These are phyloP conservation scores for Globisporangium polare DNA, from an alignment of 352 stramenopile genomes.

Conservation along the genomic window DNA sequence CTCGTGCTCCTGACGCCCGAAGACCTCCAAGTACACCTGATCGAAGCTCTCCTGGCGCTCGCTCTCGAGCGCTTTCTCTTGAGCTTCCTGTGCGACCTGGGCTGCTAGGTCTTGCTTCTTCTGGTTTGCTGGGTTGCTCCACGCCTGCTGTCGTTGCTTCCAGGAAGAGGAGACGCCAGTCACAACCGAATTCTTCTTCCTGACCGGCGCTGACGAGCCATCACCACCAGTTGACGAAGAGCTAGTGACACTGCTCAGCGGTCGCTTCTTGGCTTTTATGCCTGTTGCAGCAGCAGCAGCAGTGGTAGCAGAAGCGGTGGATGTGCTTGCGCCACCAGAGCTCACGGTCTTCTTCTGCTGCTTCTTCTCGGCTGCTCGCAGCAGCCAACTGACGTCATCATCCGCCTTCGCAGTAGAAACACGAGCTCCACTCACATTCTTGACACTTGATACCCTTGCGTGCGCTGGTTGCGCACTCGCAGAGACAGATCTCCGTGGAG, in stretches of 20 bases:
- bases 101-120: background rate
- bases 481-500: conserved; percentile 2
- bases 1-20: conserved; percentile 26
- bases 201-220: background rate
- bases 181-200: conserved; percentile 1
- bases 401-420: background rate
- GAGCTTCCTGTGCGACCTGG: background rate
- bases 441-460: background rate
- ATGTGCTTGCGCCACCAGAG: background rate
- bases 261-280: conserved; percentile 11
- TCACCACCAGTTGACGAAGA: background rate
- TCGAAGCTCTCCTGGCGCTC: conserved; percentile 42
- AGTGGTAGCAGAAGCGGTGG: background rate
- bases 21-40: conserved; percentile 48
- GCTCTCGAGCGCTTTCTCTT: background rate
- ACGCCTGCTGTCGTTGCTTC: conserved; percentile 26
- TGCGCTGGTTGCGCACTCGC: background rate
- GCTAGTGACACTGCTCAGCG: conserved; percentile 4
- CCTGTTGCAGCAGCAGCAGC: background rate
- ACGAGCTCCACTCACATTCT: background rate
- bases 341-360: conserved; percentile 11
- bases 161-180: conserved; percentile 5
- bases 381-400: conserved; percentile 30
- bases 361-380: conserved; percentile 38
- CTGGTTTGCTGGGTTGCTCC: conserved; percentile 3